A percentile compares a stretch with the other conserved stretches of the same genome.
phyloP scores from a whole-genome alignment of 2,329 filamentous ascomycete species.

The Claviceps digitariae region DNA sequence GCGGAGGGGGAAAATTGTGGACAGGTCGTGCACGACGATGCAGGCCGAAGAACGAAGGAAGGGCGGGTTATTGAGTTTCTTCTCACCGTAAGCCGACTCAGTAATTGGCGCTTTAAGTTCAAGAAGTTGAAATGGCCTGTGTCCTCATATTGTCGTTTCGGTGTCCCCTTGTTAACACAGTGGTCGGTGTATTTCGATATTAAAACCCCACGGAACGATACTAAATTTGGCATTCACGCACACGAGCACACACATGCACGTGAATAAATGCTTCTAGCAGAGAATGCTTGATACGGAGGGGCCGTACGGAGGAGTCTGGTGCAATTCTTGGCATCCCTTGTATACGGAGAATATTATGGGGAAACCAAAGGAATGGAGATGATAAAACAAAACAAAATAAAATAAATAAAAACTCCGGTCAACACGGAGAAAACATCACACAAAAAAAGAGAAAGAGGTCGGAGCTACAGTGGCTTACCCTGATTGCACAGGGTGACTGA shows the following conservation, averaged over 20 bases:
- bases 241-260: background rate
- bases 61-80: background rate
- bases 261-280: too few species aligned
- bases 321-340: background rate
- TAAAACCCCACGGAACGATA: background rate
- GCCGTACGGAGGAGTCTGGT: background rate
- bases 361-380: background rate
- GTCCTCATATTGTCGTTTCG: background rate
- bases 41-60: background rate
- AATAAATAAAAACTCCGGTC: too few species aligned
- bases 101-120: background rate
- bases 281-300: too few species aligned
- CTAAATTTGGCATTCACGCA: background rate
- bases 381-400: background rate
- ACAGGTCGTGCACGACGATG: background rate
- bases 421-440: too few species aligned
- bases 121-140: background rate
- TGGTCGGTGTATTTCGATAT: too few species aligned
- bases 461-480: background rate
- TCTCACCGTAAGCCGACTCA: background rate
- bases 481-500: background rate
- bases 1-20: background rate
- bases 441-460: background rate
- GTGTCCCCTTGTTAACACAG: too few species aligned
- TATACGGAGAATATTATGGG: background rate